Evolutionary conservation across 768 basidiomycete species (phyloP), one percentile per base, ranked within the genome.

Genomic region (Trametes gibbosa): DNA sequence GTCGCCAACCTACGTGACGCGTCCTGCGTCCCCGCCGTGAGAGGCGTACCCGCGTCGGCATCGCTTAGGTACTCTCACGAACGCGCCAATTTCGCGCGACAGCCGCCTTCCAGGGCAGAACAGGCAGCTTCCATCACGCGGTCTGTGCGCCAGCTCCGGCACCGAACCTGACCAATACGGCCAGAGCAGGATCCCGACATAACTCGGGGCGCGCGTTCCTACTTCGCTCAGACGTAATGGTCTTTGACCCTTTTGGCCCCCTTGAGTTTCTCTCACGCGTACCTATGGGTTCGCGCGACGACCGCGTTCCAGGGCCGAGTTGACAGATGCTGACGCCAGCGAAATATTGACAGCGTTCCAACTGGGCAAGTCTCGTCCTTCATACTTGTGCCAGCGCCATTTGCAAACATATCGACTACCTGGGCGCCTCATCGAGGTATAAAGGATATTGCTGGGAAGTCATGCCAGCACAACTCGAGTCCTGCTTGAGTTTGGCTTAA

Each of bases 261-360:
- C 39, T 35, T 19, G 16, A 19, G 24, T 7, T 3, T 13, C 47
- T 57, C 56, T 43, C 56, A 57, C 48, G 56, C 25, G 24, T 29
- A 21, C 25, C 48, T 37, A 17, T 19, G 8, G 19, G 17, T 57
- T 57, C 56, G 41, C 56, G 56, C 56, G 56, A 58, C 41, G 49
- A 39, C 50, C 56, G 56, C 56, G 48, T 27, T 51, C 45, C 59
- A 61, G 59, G 54, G 49, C 39, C 52, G 48, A 37, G 23, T 12
- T 41, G 41, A 50, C 53, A 43, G 47, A 43, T 34, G 41, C 35
- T 46, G 32, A 39, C 14, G 42, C 48, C 59, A 42, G 52, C 29
- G 29, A 39, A 34, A 54, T 45, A 35, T 40, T 49, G 55, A 56
- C 29, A 42, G 37, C 17, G 10, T 40, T 17, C 4, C 46, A 27